Percentiles rank a stretch among this genome's conserved stretches.
These are phyloP conservation scores for Populus trichocarpa DNA, from an alignment of 441 rosid species.

Conservation along the genomic window DNA sequence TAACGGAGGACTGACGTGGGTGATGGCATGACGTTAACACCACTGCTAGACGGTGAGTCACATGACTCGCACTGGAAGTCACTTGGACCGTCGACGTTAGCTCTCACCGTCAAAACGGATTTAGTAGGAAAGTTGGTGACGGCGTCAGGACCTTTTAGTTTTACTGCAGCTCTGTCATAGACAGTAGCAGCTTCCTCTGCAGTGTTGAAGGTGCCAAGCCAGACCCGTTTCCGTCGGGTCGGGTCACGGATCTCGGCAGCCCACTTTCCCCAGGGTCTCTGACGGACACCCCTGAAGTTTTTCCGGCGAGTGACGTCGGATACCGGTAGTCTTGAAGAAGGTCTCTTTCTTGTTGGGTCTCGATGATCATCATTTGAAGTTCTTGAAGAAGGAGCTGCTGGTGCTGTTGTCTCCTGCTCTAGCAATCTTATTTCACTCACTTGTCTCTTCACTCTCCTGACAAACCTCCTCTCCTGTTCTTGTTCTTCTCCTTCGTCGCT, in stretches of 20 bases:
- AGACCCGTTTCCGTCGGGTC: conserved; percentile 24
- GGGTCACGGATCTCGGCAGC: conserved; percentile 58
- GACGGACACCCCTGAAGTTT: conserved; percentile 45
- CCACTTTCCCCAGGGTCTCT: conserved; percentile 44
- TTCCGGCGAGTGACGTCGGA: conserved; percentile 16
- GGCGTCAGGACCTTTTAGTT: conserved; percentile 16
- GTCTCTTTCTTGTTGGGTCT: not conserved
- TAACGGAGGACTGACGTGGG: conserved; percentile 35
- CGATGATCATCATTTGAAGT: not conserved
- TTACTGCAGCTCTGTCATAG: conserved; percentile 41
- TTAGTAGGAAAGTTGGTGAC: conserved; percentile 34
- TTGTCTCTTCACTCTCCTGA: conserved; percentile 20
- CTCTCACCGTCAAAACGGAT: conserved; percentile 13
- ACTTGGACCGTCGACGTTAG: not conserved
- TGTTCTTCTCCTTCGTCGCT: conserved; percentile 32
- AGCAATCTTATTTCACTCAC: conserved; percentile 24
- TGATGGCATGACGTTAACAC: conserved; percentile 9
- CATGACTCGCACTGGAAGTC: not conserved
- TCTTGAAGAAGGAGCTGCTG: not conserved
- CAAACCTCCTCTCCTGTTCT: not conserved
- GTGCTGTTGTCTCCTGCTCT: not conserved
- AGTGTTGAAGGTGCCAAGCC: conserved; percentile 38
- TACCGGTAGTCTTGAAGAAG: not conserved
- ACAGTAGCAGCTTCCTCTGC: conserved; percentile 34
- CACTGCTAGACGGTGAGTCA: not conserved